These are phyloP conservation scores for Microthlaspi erraticum DNA, from an alignment of 345 rosid genomes.

Conservation along the genomic window DNA sequence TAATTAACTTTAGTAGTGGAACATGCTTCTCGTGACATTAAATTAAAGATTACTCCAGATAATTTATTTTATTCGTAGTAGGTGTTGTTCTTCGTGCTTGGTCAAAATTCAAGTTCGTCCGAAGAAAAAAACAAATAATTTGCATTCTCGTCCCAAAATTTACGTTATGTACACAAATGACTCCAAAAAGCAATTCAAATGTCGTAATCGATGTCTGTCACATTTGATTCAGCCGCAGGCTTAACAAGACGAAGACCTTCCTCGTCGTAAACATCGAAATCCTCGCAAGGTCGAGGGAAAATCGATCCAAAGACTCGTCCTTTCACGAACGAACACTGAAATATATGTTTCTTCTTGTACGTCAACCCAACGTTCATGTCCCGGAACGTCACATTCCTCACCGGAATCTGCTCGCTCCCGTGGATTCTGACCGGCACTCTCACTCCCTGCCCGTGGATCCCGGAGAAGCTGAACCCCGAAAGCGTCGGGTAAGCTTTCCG, in stretches of 20 bases:
- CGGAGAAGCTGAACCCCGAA: slow-evolving; percentile 61
- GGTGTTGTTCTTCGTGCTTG: neutral
- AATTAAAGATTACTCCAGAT: neutral
- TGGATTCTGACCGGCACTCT: slow-evolving; percentile 86
- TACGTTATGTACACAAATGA: slow-evolving; percentile 42
- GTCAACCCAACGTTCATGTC: slow-evolving; percentile 80
- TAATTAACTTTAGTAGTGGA: slow-evolving; percentile 28
- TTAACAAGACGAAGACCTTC: slow-evolving; percentile 62
- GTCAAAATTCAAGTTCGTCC: neutral
- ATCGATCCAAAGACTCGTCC: slow-evolving; percentile 78
- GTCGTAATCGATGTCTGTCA: slow-evolving; percentile 81
- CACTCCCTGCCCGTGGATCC: slow-evolving; percentile 81
- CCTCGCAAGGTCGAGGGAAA: slow-evolving; percentile 81
- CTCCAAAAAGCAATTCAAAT: slow-evolving; percentile 43
- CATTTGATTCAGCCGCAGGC: slow-evolving; percentile 61
- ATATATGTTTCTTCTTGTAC: slow-evolving; percentile 89
- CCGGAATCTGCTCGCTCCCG: slow-evolving; percentile 78
- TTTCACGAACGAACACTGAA: slow-evolving; percentile 79
- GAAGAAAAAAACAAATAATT: neutral
- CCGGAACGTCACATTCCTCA: slow-evolving; percentile 70
- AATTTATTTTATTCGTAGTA: neutral
- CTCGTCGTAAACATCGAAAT: slow-evolving; percentile 76
- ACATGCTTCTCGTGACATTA: slow-evolving; percentile 41
- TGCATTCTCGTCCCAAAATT: slow-evolving; percentile 31
- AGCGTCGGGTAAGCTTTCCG: slow-evolving; percentile 67